These are phyloP conservation scores for Golubevia sp. DNA, from an alignment of 1,284 basidiomycete genomes.

Conservation along the genomic window DNA sequence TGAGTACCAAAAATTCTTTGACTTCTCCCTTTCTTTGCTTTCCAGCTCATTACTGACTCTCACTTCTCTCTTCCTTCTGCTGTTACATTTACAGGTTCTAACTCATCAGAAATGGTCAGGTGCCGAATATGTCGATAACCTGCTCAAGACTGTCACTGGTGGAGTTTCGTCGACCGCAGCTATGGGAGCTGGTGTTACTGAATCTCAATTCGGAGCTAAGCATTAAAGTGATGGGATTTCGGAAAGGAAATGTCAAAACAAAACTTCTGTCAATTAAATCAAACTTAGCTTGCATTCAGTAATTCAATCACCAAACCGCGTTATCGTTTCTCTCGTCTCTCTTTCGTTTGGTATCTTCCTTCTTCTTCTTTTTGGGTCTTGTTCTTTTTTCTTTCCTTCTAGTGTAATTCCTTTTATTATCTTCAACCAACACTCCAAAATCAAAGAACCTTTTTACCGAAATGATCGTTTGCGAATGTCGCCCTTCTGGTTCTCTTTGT, in stretches of 20 bases:
- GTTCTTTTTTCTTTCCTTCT: not conserved
- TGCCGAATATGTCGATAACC: constrained; percentile 86
- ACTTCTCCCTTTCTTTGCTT: not conserved
- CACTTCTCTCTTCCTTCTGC: constrained; percentile 14
- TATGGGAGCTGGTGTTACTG: constrained; percentile 92
- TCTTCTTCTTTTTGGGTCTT: constrained; percentile 3
- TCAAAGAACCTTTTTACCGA: not conserved
- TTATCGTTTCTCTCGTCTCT: not conserved
- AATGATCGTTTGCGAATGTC: not conserved
- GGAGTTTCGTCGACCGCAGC: constrained; percentile 93
- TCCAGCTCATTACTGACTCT: constrained; percentile 3
- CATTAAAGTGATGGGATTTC: constrained; percentile 14
- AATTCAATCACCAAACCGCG: too few species aligned
- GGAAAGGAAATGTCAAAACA: not conserved
- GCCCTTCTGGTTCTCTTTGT: too few species aligned
- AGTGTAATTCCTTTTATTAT: not conserved
- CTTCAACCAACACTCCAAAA: not conserved
- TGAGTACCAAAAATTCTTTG: constrained; percentile 63
- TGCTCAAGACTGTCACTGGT: constrained; percentile 92
- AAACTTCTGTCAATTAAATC: not conserved
- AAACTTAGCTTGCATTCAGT: too few species aligned
- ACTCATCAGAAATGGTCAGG: constrained; percentile 79
- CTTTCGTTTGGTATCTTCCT: not conserved
- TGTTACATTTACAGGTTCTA: constrained; percentile 16
- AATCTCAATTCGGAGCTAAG: constrained; percentile 74